A percentile compares a stretch with the other conserved stretches of the same genome.
Evolutionary conservation across 2,329 filamentous ascomycete species (phyloP).

Genomic region (Septoria linicola): DNA sequence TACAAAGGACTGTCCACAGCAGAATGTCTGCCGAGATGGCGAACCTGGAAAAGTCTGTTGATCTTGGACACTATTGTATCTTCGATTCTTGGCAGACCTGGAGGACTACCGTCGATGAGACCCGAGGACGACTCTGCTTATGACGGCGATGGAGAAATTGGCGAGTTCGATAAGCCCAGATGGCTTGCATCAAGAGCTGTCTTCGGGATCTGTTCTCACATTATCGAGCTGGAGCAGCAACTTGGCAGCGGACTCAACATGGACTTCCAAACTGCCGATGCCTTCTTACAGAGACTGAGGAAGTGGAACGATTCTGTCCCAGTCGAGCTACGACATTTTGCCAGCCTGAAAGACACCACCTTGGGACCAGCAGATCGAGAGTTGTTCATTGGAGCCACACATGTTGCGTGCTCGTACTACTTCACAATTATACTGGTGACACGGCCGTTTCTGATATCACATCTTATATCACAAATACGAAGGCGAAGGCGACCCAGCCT

Average conservation of each 20-base stretch:
- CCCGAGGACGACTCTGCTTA: constrained; percentile 21
- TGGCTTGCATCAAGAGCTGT: constrained; percentile 22
- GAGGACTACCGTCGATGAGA: constrained; percentile 27
- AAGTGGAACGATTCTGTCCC: constrained; percentile 27
- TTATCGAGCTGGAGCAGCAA: constrained; percentile 27
- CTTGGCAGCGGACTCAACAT: constrained; percentile 22
- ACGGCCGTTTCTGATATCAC: constrained; percentile 55
- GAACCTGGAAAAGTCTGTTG: constrained; percentile 50
- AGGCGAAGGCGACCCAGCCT: constrained; percentile 17
- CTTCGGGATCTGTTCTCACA: constrained; percentile 23
- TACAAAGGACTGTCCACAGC: constrained; percentile 20
- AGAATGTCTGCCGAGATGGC: constrained; percentile 37
- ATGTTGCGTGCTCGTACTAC: constrained; percentile 59
- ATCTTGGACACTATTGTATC: constrained; percentile 50
- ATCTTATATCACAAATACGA: constrained; percentile 44
- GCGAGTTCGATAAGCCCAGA: constrained; percentile 15
- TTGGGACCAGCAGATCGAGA: constrained; percentile 24
- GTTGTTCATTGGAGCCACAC: constrained; percentile 39
- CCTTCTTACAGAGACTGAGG: constrained; percentile 22
- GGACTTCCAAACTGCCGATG: constrained; percentile 21
- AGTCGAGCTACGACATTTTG: constrained; percentile 26
- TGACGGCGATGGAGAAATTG: constrained; percentile 19
- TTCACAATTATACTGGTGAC: constrained; percentile 59
- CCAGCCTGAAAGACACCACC: constrained; percentile 22
- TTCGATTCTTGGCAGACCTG: constrained; percentile 51